phyloP scores from a whole-genome alignment of 179 eudicot genomes.

The Actinidia chinensis region DNA sequence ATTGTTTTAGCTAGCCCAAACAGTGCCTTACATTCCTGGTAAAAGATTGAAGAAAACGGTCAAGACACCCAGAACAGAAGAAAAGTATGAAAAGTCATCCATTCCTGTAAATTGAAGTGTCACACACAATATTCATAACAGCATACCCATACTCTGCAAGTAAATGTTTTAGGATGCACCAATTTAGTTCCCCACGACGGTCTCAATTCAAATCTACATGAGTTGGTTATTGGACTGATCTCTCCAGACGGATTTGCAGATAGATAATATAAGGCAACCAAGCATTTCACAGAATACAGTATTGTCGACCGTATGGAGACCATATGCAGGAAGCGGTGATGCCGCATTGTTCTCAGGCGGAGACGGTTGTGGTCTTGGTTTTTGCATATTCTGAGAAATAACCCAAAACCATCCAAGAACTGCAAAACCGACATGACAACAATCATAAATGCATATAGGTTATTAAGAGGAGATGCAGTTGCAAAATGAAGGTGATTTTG shows the following conservation, averaged over 20 bases:
- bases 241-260: background rate
- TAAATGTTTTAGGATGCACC: background rate
- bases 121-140: background rate
- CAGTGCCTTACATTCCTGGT: too few relatives aligned
- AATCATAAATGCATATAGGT: background rate
- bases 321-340: background rate
- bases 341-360: constrained; percentile 1
- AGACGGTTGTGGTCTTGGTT: constrained; percentile 6
- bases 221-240: background rate
- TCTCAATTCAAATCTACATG: background rate
- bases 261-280: background rate
- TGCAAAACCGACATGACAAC: background rate
- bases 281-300: background rate
- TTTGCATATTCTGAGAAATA: constrained; percentile 21
- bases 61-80: too few relatives aligned
- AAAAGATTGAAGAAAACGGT: too few relatives aligned
- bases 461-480: background rate
- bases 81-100: too few relatives aligned
- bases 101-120: too few relatives aligned
- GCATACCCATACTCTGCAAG: background rate
- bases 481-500: too few relatives aligned
- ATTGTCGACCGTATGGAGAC: constrained; percentile 10
- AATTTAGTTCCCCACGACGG: background rate
- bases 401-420: constrained; percentile 23
- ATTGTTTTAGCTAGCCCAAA: too few relatives aligned